A percentile compares a stretch with the other conserved stretches of the same genome.
Conservation (phyloP, 2,329 filamentous ascomycete genomes). For the Colletotrichum gigasporum region DNA sequence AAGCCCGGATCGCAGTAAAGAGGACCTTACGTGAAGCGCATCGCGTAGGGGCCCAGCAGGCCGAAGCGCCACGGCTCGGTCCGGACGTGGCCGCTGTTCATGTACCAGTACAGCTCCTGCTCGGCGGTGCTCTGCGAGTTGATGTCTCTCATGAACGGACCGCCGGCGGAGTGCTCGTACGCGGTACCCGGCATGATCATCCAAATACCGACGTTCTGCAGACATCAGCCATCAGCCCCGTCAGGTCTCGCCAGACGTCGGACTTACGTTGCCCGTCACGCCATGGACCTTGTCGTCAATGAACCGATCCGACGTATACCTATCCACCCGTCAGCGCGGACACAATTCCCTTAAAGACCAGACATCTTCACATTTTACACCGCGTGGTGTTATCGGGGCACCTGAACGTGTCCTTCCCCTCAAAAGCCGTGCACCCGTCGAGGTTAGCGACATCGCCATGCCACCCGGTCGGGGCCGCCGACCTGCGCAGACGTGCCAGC, state of each 20-base stretch:
- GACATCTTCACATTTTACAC: conserved; percentile 18
- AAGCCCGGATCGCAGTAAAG: neutral
- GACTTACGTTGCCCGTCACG: conserved; percentile 34
- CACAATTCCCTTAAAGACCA: neutral
- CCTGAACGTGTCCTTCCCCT: conserved; percentile 32
- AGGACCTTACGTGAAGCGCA: conserved; percentile 56
- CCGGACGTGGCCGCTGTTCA: conserved; percentile 66
- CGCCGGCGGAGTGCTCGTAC: conserved; percentile 66
- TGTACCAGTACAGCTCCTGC: conserved; percentile 66
- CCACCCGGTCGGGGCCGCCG: conserved; percentile 34
- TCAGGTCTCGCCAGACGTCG: conserved; percentile 34
- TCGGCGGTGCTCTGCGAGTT: conserved; percentile 64
- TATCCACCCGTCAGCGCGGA: neutral
- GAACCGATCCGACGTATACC: conserved; percentile 66
- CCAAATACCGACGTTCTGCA: conserved; percentile 51
- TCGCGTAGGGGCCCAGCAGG: conserved; percentile 67
- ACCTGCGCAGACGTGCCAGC: conserved; percentile 33
- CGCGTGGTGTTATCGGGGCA: conserved; percentile 31
- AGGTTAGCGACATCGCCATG: conserved; percentile 35
- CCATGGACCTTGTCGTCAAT: conserved; percentile 69
- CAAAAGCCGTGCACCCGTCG: conserved; percentile 35
- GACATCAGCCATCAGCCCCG: conserved; percentile 36
- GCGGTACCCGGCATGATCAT: conserved; percentile 56
- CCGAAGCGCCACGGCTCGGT: conserved; percentile 67
- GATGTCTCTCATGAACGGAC: conserved; percentile 66